A percentile compares a stretch with the other conserved stretches of the same genome.
These are phyloP conservation scores for Debaryomycetaceae sp. DNA, from an alignment of 1,139 yeast genomes.

Conservation along the genomic window DNA sequence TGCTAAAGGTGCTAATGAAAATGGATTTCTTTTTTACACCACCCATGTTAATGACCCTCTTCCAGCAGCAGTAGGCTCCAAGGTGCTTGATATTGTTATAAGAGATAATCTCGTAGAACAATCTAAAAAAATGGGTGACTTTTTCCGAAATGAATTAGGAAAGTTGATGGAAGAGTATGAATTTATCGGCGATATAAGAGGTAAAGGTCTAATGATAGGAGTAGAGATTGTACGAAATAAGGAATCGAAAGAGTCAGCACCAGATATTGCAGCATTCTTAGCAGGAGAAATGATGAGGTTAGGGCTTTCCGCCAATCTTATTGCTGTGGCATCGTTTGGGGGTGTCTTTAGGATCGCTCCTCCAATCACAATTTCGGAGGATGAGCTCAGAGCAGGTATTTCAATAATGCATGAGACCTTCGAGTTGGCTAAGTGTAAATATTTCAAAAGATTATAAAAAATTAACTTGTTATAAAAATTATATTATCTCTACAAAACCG, in stretches of 20 bases:
- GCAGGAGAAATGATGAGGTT: constrained; percentile 14
- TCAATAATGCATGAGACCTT: no score
- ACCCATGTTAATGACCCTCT: constrained; percentile 91
- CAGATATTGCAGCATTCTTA: constrained; percentile 9
- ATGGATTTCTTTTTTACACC: constrained; percentile 51
- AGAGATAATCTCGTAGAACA: constrained; percentile 48
- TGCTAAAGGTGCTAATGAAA: constrained; percentile 75
- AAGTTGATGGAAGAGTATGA: constrained; percentile 46
- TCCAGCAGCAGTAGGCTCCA: constrained; percentile 69
- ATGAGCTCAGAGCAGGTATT: constrained; percentile 12
- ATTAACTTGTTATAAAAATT: no score
- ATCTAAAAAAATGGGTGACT: constrained; percentile 51
- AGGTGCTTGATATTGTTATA: constrained; percentile 62
- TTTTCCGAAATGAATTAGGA: constrained; percentile 46
- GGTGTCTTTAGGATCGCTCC: constrained; percentile 18
- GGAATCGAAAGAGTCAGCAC: constrained; percentile 6
- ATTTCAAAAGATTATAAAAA: no score
- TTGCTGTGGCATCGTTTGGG: constrained; percentile 15
- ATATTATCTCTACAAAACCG: no score
- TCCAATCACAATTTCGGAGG: constrained; percentile 14
- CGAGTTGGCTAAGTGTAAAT: no score
- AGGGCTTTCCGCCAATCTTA: constrained; percentile 7
- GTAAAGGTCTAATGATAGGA: constrained; percentile 77
- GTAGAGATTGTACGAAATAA: constrained; percentile 26
- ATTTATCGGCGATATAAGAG: constrained; percentile 63